These are phyloP conservation scores for Aphanomyces euteiches DNA, from an alignment of 352 stramenopile species.

Conservation along the genomic window DNA sequence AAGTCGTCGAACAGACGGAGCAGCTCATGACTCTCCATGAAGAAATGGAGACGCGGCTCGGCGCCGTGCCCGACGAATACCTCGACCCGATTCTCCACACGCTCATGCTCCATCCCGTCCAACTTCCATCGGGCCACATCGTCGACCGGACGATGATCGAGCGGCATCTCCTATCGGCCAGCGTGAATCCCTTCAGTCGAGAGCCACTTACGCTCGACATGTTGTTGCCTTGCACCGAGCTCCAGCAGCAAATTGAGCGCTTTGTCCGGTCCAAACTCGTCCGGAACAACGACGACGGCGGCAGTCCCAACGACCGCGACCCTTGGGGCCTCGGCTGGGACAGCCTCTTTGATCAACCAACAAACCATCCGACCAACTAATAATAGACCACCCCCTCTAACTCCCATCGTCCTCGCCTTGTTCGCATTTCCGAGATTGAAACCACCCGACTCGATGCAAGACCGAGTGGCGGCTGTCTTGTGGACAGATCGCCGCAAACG, in stretches of 20 bases:
- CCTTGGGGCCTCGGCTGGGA: slow-evolving; percentile 23
- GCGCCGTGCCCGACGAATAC: slow-evolving; percentile 94
- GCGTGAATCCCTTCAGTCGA: slow-evolving; percentile 93
- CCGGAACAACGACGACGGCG: not conserved
- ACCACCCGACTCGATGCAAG: not conserved
- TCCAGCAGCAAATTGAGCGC: slow-evolving; percentile 50
- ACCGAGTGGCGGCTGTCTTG: not conserved
- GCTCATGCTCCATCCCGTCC: slow-evolving; percentile 95
- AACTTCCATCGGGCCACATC: slow-evolving; percentile 89
- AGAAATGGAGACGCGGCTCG: slow-evolving; percentile 63
- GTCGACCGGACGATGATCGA: slow-evolving; percentile 94
- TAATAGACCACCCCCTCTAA: not conserved
- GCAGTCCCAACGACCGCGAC: not conserved
- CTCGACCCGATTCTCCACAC: slow-evolving; percentile 92
- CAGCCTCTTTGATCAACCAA: slow-evolving; percentile 14
- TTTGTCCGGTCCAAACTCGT: slow-evolving; percentile 35
- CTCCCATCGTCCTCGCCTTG: not conserved
- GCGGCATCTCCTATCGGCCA: slow-evolving; percentile 92
- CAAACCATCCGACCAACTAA: not conserved
- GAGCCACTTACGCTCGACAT: slow-evolving; percentile 78
- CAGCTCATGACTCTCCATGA: slow-evolving; percentile 10
- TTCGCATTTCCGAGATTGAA: not conserved
- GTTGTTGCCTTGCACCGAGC: slow-evolving; percentile 52
- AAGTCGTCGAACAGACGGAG: slow-evolving; percentile 24
- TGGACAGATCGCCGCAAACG: slow-evolving; percentile 10